Percentiles rank a stretch among this genome's conserved stretches.
Conservation (phyloP, 2,329 filamentous ascomycete genomes). For the Pseudogymnoascus sp. region DNA sequence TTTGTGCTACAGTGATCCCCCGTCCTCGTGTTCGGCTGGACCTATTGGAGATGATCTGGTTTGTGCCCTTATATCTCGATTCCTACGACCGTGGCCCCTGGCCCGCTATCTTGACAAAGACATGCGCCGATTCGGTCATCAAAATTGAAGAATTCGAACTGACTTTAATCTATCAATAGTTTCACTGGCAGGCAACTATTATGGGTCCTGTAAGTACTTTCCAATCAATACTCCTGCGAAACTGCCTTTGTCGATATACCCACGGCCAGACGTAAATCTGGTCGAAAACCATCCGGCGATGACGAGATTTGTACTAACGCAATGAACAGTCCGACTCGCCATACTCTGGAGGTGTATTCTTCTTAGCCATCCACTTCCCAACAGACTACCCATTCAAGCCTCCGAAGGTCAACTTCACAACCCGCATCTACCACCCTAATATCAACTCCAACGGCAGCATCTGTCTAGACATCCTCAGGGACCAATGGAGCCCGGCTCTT, state of each 20-base stretch:
- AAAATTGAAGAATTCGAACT: constrained; percentile 21
- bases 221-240: constrained; percentile 18
- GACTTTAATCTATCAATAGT: constrained; percentile 47
- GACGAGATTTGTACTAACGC: constrained; percentile 17
- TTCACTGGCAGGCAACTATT: constrained; percentile 99
- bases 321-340: constrained; percentile 73
- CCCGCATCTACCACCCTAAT: constrained; percentile 98
- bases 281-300: not conserved
- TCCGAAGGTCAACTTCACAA: constrained; percentile 99
- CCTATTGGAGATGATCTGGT: constrained; percentile 97
- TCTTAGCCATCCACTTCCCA: constrained; percentile 97
- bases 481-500: constrained; percentile 97
- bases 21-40: constrained; percentile 96
- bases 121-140: constrained; percentile 3
- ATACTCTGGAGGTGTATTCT: constrained; percentile 98
- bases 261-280: not conserved
- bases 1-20: constrained; percentile 66
- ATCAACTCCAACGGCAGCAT: constrained; percentile 99
- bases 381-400: constrained; percentile 99
- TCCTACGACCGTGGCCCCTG: not conserved
- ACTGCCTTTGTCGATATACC: not conserved
- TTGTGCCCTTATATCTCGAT: constrained; percentile 38
- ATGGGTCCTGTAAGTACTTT: constrained; percentile 85
- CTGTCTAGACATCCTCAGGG: constrained; percentile 94
- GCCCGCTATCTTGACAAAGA: not conserved